These are phyloP conservation scores for Pulveroboletus ravenelii DNA, from an alignment of 768 basidiomycete genomes.

Conservation along the genomic window DNA sequence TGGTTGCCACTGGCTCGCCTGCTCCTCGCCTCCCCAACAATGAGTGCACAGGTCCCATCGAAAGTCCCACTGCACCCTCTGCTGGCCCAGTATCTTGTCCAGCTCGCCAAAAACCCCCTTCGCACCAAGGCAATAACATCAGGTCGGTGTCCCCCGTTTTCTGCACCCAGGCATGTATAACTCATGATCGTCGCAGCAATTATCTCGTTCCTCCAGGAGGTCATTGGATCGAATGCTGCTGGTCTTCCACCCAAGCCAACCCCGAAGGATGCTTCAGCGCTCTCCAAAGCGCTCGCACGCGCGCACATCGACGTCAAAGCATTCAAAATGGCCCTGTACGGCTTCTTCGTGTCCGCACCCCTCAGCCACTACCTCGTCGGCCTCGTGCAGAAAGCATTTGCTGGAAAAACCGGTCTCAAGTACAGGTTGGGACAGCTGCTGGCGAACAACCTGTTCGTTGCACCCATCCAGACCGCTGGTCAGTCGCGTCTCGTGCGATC, in stretches of 20 bases:
- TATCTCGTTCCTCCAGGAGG: constrained; percentile 72
- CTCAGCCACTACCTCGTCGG: constrained; percentile 72
- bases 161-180: background rate
- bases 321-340: constrained; percentile 80
- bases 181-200: constrained; percentile 32
- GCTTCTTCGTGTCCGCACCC: constrained; percentile 80
- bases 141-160: constrained; percentile 35
- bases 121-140: constrained; percentile 79
- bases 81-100: constrained; percentile 63
- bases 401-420: constrained; percentile 59
- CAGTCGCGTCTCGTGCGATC: constrained; percentile 20
- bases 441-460: constrained; percentile 69
- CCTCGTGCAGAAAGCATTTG: constrained; percentile 68
- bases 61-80: constrained; percentile 38
- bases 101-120: constrained; percentile 65
- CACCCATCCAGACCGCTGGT: constrained; percentile 73
- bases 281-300: constrained; percentile 49
- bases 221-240: constrained; percentile 70
- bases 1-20: too few species aligned
- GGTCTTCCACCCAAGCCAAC: constrained; percentile 49
- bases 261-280: constrained; percentile 49
- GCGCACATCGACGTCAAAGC: constrained; percentile 66
- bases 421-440: constrained; percentile 70
- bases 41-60: constrained; percentile 34
- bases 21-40: constrained; percentile 14